Evolutionary conservation across 306 rosid genomes (phyloP).

Genomic region (Medicago lupulina): DNA sequence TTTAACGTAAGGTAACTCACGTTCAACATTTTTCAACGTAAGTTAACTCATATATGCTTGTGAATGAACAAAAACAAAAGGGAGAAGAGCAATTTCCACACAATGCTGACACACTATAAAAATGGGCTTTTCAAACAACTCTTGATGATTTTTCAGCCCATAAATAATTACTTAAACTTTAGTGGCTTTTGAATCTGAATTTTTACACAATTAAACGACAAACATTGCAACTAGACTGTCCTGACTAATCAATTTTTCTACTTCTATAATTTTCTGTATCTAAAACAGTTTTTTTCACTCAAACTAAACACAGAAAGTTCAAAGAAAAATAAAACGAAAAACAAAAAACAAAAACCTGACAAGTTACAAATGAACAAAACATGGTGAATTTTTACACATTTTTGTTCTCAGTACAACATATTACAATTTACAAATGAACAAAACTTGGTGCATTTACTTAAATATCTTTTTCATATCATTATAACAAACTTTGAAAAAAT

Average conservation of each 20-base stretch:
- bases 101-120: neutral
- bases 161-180: neutral
- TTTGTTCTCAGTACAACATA: too few relatives aligned
- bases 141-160: constrained; percentile 27
- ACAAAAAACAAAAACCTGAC: too few relatives aligned
- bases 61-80: too few relatives aligned
- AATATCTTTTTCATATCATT: too few relatives aligned
- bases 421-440: too few relatives aligned
- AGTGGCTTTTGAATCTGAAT: neutral
- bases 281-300: neutral
- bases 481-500: too few relatives aligned
- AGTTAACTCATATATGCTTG: too few relatives aligned
- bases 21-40: too few relatives aligned
- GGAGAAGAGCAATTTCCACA: too few relatives aligned
- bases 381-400: too few relatives aligned
- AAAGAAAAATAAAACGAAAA: neutral
- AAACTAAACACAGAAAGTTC: neutral
- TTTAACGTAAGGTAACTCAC: too few relatives aligned
- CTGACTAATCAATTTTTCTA: neutral
- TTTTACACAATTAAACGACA: neutral
- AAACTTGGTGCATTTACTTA: neutral
- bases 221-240: neutral
- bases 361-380: too few relatives aligned
- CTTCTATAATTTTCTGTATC: neutral
- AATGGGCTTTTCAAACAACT: constrained; percentile 43